phyloP scores from a whole-genome alignment of 2,329 filamentous ascomycete species.

The Exophiala calicioides region DNA sequence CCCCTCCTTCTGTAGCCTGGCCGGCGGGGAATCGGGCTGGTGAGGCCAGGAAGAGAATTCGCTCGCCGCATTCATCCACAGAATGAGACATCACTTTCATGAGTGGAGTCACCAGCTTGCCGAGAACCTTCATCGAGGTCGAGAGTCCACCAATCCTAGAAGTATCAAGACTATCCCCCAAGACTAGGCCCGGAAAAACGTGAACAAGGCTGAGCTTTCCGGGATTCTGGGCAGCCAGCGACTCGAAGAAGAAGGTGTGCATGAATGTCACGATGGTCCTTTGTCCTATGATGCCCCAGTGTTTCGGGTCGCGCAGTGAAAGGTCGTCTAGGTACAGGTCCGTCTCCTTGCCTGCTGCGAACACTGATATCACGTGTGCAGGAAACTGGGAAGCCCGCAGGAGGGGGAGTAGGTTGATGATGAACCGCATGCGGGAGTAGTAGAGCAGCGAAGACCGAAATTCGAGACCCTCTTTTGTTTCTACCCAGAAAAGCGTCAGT shows the following conservation, averaged over 20 bases:
- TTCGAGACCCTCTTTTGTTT: constrained; percentile 38
- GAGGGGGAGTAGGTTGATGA: constrained; percentile 34
- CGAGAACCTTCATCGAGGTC: constrained; percentile 37
- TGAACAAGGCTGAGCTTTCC: constrained; percentile 34
- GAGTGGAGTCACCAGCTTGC: no score
- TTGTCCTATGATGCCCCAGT: constrained; percentile 34
- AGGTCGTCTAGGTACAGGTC: constrained; percentile 31
- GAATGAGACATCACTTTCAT: no score
- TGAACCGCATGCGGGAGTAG: constrained; percentile 37
- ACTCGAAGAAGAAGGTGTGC: constrained; percentile 38
- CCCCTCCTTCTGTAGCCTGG: neutral
- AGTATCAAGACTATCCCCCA: constrained; percentile 34
- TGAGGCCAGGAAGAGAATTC: constrained; percentile 34
- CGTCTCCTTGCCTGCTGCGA: constrained; percentile 35
- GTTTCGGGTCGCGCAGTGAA: constrained; percentile 32
- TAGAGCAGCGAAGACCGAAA: constrained; percentile 34
- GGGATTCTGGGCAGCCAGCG: constrained; percentile 32
- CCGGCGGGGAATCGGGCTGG: constrained; percentile 22
- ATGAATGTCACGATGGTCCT: constrained; percentile 37
- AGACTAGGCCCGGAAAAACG: constrained; percentile 39
- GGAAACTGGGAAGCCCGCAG: constrained; percentile 25
- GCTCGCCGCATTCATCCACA: constrained; percentile 36
- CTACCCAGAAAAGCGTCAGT: no score
- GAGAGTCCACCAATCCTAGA: constrained; percentile 33
- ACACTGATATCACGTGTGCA: constrained; percentile 38